phyloP scores from a whole-genome alignment of 2,329 filamentous ascomycete species.

The Aspergillus amoenus region DNA sequence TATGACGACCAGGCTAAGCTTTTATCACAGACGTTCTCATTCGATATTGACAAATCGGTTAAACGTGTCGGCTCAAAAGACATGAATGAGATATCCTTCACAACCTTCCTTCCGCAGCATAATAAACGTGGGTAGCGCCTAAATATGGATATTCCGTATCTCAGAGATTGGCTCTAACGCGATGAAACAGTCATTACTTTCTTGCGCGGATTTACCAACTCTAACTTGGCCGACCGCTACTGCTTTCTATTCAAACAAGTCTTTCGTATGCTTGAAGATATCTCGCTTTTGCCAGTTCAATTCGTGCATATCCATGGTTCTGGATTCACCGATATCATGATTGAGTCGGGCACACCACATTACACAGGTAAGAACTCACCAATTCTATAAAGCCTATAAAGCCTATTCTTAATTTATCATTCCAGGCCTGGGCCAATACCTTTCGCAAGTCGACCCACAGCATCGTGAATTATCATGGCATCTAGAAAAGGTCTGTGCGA shows the following conservation, averaged over 20 bases:
- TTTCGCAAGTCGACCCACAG: constrained; percentile 10
- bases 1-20: constrained; percentile 9
- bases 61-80: constrained; percentile 7
- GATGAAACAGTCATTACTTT: constrained; percentile 7
- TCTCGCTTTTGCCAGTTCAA: not conserved
- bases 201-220: constrained; percentile 6
- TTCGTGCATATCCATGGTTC: constrained; percentile 3
- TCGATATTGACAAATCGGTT: constrained; percentile 12
- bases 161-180: too few species aligned
- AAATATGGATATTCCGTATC: not conserved
- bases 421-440: constrained; percentile 9
- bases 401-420: constrained; percentile 2
- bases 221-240: constrained; percentile 3
- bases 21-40: not conserved
- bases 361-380: not conserved
- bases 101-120: constrained; percentile 5
- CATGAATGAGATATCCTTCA: constrained; percentile 14
- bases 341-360: constrained; percentile 9
- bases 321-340: constrained; percentile 7
- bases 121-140: constrained; percentile 7
- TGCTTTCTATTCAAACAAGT: constrained; percentile 9
- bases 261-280: constrained; percentile 1
- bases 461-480: constrained; percentile 7
- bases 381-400: not conserved
- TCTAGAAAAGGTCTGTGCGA: not conserved